Evolutionary conservation across 2,329 filamentous ascomycete genomes (phyloP).

Genomic region (Colletotrichum trifolii): DNA sequence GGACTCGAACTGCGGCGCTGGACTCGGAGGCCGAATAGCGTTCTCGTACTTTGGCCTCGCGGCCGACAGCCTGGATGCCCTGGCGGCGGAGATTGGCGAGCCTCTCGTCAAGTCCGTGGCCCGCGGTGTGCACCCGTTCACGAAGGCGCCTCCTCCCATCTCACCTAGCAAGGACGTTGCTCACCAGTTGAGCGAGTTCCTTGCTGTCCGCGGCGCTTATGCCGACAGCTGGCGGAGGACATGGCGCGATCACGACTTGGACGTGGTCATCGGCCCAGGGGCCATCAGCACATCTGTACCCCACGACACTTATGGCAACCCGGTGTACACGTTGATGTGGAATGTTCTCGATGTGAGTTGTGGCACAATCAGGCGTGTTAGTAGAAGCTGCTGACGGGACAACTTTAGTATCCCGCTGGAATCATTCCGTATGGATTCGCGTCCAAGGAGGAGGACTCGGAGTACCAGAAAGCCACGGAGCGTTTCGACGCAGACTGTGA

Average conservation of each 20-base stretch:
- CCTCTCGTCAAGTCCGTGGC: conserved; percentile 54
- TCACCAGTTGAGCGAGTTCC: conserved; percentile 54
- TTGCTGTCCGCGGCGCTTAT: conserved; percentile 46
- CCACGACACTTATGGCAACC: conserved; percentile 61
- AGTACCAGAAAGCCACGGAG: conserved; percentile 41
- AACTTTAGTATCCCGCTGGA: conserved; percentile 58
- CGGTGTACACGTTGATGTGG: conserved; percentile 59
- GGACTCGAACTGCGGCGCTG: conserved; percentile 44
- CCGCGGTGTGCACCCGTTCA: conserved; percentile 36
- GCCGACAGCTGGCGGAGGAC: conserved; percentile 53
- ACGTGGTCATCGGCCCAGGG: conserved; percentile 60
- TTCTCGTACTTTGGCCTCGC: conserved; percentile 53
- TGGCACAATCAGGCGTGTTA: not conserved
- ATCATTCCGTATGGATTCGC: conserved; percentile 58
- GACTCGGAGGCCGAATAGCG: conserved; percentile 46
- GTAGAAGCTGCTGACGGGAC: not conserved
- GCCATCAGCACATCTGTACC: conserved; percentile 61
- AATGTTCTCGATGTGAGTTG: conserved; percentile 63
- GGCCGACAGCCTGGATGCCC: conserved; percentile 45
- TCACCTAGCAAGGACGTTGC: conserved; percentile 43
- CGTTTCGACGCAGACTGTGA: conserved; percentile 47
- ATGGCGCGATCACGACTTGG: conserved; percentile 56
- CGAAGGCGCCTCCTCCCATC: conserved; percentile 44
- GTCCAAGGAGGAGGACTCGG: conserved; percentile 51
- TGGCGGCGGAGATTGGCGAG: conserved; percentile 50